A percentile compares a stretch with the other conserved stretches of the same genome.
Conservation (phyloP, 1,284 basidiomycete species). For the Pseudozyma hubeiensis region DNA sequence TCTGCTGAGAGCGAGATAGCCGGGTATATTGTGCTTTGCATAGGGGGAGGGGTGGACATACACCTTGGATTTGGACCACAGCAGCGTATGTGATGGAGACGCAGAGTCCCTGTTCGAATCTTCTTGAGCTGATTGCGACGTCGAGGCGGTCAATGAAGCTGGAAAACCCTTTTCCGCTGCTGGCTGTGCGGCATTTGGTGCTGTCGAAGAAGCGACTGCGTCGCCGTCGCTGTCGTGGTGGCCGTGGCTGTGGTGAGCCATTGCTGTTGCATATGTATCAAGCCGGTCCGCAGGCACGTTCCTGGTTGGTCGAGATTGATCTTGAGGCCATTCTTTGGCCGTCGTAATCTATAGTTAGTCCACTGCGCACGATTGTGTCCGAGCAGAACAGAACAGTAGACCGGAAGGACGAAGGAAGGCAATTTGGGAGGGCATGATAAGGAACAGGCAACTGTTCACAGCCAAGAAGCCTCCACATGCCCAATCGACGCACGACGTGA, state of each 20-base stretch:
- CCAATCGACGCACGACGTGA: not conserved
- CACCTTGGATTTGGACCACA: conserved; percentile 57
- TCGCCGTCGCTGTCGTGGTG: not conserved
- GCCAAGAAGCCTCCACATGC: conserved; percentile 13
- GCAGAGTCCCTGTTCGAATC: not conserved
- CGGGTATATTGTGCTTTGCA: conserved; percentile 89
- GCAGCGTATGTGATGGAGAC: conserved; percentile 26
- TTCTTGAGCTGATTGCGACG: not conserved
- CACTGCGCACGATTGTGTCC: too few species aligned
- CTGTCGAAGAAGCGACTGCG: not conserved
- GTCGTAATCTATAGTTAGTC: too few species aligned
- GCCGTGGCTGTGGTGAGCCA: conserved; percentile 8
- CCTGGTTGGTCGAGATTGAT: not conserved
- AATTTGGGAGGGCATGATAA: not conserved
- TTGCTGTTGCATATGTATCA: not conserved
- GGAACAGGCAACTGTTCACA: not conserved
- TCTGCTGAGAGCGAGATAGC: conserved; percentile 73
- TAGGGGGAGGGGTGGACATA: conserved; percentile 85
- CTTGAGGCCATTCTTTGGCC: not conserved
- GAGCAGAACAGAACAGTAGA: too few species aligned
- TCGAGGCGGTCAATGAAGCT: conserved; percentile 4
- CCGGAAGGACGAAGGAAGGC: too few species aligned
- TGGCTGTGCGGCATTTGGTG: not conserved
- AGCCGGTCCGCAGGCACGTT: not conserved
- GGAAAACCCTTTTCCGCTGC: too few species aligned